phyloP scores from a whole-genome alignment of 2,329 filamentous ascomycete species.

The Truncatella angustata region DNA sequence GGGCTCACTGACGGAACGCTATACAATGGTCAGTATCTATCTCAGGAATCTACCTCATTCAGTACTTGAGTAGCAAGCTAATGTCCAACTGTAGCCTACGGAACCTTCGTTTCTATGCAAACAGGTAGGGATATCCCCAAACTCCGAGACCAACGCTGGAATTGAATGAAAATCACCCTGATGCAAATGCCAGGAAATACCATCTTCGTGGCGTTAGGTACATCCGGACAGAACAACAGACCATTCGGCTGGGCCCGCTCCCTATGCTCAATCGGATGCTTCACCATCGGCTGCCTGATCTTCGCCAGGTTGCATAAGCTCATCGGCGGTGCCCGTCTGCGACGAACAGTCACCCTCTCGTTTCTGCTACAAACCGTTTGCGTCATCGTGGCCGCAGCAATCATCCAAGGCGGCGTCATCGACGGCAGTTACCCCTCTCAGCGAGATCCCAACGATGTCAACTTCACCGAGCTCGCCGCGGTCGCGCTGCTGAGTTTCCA shows the following conservation, averaged over 20 bases:
- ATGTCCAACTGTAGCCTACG: slow-evolving; percentile 29
- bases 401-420: slow-evolving; percentile 26
- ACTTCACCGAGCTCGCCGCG: slow-evolving; percentile 26
- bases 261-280: slow-evolving; percentile 40
- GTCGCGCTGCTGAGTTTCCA: slow-evolving; percentile 53
- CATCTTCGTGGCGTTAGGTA: slow-evolving; percentile 40
- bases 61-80: not conserved
- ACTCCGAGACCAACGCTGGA: not conserved
- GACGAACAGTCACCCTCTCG: slow-evolving; percentile 24
- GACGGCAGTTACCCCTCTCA: slow-evolving; percentile 26
- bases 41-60: too few species aligned
- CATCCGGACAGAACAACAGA: slow-evolving; percentile 35
- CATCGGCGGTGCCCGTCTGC: slow-evolving; percentile 24
- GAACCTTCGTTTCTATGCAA: slow-evolving; percentile 42
- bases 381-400: slow-evolving; percentile 23
- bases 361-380: slow-evolving; percentile 26
- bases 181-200: slow-evolving; percentile 32
- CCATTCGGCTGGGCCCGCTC: slow-evolving; percentile 42
- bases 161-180: not conserved
- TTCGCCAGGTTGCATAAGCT: slow-evolving; percentile 35
- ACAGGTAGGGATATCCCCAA: slow-evolving; percentile 20
- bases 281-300: slow-evolving; percentile 36
- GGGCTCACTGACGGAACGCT: slow-evolving; percentile 18
- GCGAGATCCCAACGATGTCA: slow-evolving; percentile 19
- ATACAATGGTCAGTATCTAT: slow-evolving; percentile 18